These are phyloP conservation scores for Myriosclerotinia duriaeana DNA, from an alignment of 2,329 filamentous ascomycete species.

Conservation along the genomic window DNA sequence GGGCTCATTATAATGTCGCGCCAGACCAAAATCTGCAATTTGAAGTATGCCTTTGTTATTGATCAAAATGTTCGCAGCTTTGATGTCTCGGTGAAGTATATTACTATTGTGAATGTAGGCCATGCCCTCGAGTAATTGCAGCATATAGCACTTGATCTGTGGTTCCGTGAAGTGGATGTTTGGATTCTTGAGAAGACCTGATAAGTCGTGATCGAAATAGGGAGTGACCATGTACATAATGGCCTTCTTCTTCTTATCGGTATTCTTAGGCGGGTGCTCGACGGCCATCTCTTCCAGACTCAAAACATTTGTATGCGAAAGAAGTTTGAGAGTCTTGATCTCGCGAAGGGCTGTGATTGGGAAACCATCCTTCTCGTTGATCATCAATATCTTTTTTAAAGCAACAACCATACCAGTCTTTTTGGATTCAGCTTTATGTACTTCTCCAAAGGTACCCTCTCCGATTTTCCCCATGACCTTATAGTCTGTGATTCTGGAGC, in stretches of 20 bases:
- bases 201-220: conserved; percentile 99
- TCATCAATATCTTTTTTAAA: conserved; percentile 98
- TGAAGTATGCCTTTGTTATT: conserved; percentile 91
- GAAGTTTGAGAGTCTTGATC: conserved; percentile 93
- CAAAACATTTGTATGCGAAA: conserved; percentile 88
- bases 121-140: conserved; percentile 86
- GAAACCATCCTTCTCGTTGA: conserved; percentile 99
- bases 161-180: conserved; percentile 81
- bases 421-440: conserved; percentile 81
- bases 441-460: conserved; percentile 96
- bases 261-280: conserved; percentile 60
- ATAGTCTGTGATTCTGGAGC: conserved; percentile 79
- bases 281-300: conserved; percentile 94
- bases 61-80: conserved; percentile 95
- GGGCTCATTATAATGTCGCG: conserved; percentile 85
- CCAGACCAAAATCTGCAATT: conserved; percentile 95
- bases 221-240: conserved; percentile 99
- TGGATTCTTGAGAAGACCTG: conserved; percentile 92
- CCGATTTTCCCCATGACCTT: conserved; percentile 81
- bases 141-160: conserved; percentile 97
- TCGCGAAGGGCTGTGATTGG: conserved; percentile 97
- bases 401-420: conserved; percentile 76
- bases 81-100: conserved; percentile 97
- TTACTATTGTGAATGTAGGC: conserved; percentile 85
- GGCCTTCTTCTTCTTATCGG: conserved; percentile 75